A percentile compares a stretch with the other conserved stretches of the same genome.
These are phyloP conservation scores for Croton laevigatus DNA, from an alignment of 441 rosid species.

Conservation along the genomic window DNA sequence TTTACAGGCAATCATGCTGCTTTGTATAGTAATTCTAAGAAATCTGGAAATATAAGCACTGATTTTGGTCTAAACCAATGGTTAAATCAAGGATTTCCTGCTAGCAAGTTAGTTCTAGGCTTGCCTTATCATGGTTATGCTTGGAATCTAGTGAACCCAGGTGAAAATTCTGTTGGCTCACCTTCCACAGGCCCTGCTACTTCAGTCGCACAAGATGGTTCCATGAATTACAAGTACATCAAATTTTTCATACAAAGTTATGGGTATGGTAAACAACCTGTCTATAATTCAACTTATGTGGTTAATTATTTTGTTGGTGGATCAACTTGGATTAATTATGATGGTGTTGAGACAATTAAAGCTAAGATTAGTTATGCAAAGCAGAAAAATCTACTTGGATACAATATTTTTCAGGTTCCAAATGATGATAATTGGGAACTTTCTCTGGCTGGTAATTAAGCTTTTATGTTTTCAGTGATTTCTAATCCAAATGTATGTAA, in stretches of 20 bases:
- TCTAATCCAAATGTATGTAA: no score
- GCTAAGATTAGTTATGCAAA: constrained; percentile 42
- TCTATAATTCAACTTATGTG: constrained; percentile 41
- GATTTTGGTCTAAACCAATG: constrained; percentile 40
- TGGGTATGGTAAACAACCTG: constrained; percentile 38
- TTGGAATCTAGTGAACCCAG: constrained; percentile 33
- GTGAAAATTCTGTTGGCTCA: constrained; percentile 27
- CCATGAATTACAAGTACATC: constrained; percentile 32
- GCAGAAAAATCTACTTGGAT: constrained; percentile 40
- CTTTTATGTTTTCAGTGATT: no score
- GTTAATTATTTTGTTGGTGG: constrained; percentile 31
- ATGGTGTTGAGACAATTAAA: constrained; percentile 39
- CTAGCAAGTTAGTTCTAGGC: constrained; percentile 40
- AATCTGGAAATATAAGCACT: constrained; percentile 26
- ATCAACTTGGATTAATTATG: constrained; percentile 45
- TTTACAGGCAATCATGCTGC: constrained; percentile 42
- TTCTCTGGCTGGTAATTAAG: constrained; percentile 37
- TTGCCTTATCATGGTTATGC: constrained; percentile 55
- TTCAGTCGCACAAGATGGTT: constrained; percentile 30
- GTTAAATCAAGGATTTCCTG: constrained; percentile 33
- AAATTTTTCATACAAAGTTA: constrained; percentile 26
- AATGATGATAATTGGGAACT: constrained; percentile 45
- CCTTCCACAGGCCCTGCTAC: constrained; percentile 35
- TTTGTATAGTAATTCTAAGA: constrained; percentile 34
- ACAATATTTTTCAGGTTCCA: constrained; percentile 30